phyloP scores from a whole-genome alignment of 495 filamentous ascomycete species.

The Choiromyces venosus region DNA sequence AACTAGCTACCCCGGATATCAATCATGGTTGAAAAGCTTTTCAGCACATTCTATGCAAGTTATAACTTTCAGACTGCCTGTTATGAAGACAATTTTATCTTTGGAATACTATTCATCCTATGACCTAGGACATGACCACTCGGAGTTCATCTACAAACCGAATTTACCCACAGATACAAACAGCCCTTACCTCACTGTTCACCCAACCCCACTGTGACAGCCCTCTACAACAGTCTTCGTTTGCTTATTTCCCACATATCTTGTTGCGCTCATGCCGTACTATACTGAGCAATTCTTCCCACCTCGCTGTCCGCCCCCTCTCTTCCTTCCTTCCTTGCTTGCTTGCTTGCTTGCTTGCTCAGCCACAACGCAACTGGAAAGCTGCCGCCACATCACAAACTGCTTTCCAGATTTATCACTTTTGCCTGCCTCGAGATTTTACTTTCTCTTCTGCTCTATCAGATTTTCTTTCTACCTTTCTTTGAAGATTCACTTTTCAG shows the following conservation, averaged over 20 bases:
- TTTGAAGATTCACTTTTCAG: neutral
- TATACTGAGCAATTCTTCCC: too few species aligned
- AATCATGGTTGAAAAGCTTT: neutral
- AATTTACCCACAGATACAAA: neutral
- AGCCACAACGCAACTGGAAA: neutral
- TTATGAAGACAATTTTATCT: too few species aligned
- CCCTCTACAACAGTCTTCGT: neutral
- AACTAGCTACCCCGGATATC: neutral
- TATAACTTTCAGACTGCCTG: neutral
- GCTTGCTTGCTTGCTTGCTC: neutral
- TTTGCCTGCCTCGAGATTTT: neutral
- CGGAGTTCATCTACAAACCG: neutral
- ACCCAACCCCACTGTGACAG: neutral
- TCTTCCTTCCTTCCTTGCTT: neutral
- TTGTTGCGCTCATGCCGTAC: too few species aligned
- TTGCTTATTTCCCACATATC: neutral
- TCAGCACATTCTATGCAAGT: too few species aligned
- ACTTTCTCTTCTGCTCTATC: neutral
- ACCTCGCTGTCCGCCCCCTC: too few species aligned
- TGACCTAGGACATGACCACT: neutral
- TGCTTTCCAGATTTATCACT: neutral
- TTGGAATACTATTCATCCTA: too few species aligned
- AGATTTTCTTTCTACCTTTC: neutral
- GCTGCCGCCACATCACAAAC: neutral
- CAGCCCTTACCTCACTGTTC: neutral